Base-by-base conservation (phyloP, 2,329 filamentous ascomycete genomes). In the Aspergillus amoenus region DNA sequence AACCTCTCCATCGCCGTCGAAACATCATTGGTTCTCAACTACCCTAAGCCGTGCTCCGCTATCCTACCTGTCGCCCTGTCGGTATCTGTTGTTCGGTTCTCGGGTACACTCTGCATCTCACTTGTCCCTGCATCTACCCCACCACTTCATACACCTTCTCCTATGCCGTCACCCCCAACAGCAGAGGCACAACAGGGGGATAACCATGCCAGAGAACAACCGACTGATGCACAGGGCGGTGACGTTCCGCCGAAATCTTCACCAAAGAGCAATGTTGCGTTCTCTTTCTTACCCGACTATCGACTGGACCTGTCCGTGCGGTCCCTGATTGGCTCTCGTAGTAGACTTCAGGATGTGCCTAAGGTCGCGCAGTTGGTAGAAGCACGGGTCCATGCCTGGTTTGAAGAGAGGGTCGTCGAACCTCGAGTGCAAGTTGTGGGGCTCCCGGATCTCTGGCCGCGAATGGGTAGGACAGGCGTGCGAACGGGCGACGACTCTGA, bases 1-100 rank as follows among this genome's bases (percentile, higher is more conserved):
- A 93, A 96, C 75, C 91, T 99, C 58, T 99, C 94, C 0, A 80
- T 99, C 53, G 94, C 92, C 0, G 82, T 99, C 24, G 94, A 99
- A 78, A 99, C 94, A 3, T 96, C 94, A 66, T 79, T 99, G 61
- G 82, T 96, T 47, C 82, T 99, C 55, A 99, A 99, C 75, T 99
- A 96, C 72, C 94, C 94, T 0, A 95, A 93, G 70, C 90, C 90
- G 7, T 81, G 91, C 53, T 90, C 92, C 5, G 94, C 94, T 0
- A 88, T 97, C 7, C 81, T 99, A 1, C 94, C 94, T 3, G 93
- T 99, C 17, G 94, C 93, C 0, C 79, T 99, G 34, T 88, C 93
- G 0, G 93, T 99, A 12, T 94, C 89, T 15, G 90, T 99, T 15
- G 91, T 96, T 15, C 84, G 94, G 13, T 99, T 99, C 74, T 97